Conservation (phyloP, 306 rosid species). For the Acacia confusa region DNA sequence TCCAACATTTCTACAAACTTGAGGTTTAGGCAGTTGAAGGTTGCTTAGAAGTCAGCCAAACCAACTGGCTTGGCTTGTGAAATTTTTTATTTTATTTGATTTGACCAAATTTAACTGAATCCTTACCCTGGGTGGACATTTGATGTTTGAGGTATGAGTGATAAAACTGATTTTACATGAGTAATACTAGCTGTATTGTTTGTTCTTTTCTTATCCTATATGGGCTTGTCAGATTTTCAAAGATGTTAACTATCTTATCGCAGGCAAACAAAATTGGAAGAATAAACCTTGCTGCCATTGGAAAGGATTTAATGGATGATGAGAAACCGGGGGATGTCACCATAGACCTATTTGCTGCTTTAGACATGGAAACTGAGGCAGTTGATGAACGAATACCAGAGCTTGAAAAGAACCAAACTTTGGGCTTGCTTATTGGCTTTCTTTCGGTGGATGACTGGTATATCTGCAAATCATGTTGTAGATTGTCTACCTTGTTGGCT, state of each 20-base stretch:
- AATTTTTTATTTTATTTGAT: neutral
- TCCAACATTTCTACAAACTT: neutral
- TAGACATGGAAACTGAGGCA: constrained; percentile 82
- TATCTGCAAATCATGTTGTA: constrained; percentile 20
- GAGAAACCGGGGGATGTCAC: constrained; percentile 93
- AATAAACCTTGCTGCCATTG: constrained; percentile 97
- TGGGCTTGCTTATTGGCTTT: constrained; percentile 95
- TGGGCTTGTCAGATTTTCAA: constrained; percentile 13
- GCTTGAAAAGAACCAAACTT: constrained; percentile 78
- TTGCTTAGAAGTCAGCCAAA: constrained; percentile 4
- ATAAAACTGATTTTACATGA: constrained; percentile 16
- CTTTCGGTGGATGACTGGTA: constrained; percentile 97
- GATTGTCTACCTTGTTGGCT: neutral
- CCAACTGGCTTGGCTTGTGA: constrained; percentile 12
- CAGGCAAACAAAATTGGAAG: constrained; percentile 96
- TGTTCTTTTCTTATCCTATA: constrained; percentile 11
- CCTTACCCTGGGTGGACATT: constrained; percentile 2
- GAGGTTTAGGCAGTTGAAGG: constrained; percentile 5
- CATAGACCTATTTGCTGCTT: constrained; percentile 79
- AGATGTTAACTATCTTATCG: constrained; percentile 25
- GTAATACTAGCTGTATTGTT: neutral
- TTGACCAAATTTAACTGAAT: neutral
- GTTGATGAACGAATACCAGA: constrained; percentile 75
- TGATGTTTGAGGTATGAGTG: constrained; percentile 5
- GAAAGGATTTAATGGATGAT: constrained; percentile 97